phyloP scores from a whole-genome alignment of 2,329 filamentous ascomycete genomes.

The Lachnellula occidentalis region DNA sequence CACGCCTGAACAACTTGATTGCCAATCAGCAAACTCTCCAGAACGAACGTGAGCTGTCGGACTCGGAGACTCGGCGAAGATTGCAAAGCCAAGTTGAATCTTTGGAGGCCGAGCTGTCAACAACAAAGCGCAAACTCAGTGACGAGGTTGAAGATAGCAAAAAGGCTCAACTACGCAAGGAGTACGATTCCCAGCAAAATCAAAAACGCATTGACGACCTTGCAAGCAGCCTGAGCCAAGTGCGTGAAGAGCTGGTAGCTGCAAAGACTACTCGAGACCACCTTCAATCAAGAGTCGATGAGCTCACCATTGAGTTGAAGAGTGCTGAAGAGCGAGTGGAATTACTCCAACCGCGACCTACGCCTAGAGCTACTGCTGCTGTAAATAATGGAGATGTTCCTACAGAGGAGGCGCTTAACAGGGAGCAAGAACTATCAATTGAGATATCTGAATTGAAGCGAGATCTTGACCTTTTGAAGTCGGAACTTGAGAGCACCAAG shows the following conservation, averaged over 20 bases:
- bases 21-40: conserved; percentile 81
- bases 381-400: conserved; percentile 41
- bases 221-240: conserved; percentile 69
- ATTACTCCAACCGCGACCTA: conserved; percentile 74
- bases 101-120: conserved; percentile 71
- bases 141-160: conserved; percentile 80
- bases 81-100: conserved; percentile 72
- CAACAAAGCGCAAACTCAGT: conserved; percentile 75
- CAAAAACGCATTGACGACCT: conserved; percentile 93
- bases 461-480: conserved; percentile 73
- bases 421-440: conserved; percentile 73
- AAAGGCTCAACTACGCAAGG: conserved; percentile 75
- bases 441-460: conserved; percentile 84
- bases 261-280: conserved; percentile 86
- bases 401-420: conserved; percentile 53
- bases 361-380: conserved; percentile 48
- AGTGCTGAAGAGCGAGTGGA: conserved; percentile 84
- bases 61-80: conserved; percentile 75
- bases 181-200: conserved; percentile 82
- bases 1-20: conserved; percentile 75
- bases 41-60: conserved; percentile 83
- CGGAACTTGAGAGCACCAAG: conserved; percentile 76
- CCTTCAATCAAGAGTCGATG: conserved; percentile 80
- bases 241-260: conserved; percentile 79
- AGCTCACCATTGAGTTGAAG: conserved; percentile 80